Percentiles rank a stretch among this genome's conserved stretches.
Evolutionary conservation across 768 basidiomycete species (phyloP).

Genomic region (Myochromella boudieri): DNA sequence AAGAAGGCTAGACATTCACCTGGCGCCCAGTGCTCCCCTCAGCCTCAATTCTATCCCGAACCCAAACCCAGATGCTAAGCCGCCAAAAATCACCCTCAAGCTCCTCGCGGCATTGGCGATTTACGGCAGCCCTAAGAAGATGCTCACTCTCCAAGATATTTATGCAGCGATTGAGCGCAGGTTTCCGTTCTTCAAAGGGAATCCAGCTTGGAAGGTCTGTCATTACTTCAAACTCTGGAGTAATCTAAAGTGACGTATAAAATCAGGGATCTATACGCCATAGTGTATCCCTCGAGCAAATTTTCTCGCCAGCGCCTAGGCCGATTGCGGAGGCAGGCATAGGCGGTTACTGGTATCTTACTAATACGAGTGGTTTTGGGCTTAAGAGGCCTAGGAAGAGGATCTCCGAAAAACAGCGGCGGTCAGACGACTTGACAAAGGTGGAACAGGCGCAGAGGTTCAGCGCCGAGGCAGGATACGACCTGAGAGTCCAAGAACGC

Average conservation of each 20-base stretch:
- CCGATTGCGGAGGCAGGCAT: conserved; percentile 70
- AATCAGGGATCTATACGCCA: conserved; percentile 47
- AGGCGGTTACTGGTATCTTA: conserved; percentile 67
- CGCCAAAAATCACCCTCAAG: too few species aligned
- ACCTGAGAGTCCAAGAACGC: too few species aligned
- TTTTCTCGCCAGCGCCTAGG: conserved; percentile 55
- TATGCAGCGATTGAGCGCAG: conserved; percentile 53
- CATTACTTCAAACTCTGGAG: too few species aligned
- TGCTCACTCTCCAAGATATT: too few species aligned
- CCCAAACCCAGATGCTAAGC: too few species aligned
- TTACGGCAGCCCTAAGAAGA: too few species aligned
- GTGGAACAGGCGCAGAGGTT: conserved; percentile 35
- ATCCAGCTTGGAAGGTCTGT: too few species aligned
- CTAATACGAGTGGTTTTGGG: conserved; percentile 60
- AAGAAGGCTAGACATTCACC: too few species aligned
- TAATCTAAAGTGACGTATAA: too few species aligned
- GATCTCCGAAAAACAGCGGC: conserved; percentile 30
- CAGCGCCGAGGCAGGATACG: too few species aligned
- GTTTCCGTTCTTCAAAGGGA: too few species aligned
- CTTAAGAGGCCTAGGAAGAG: conserved; percentile 56
- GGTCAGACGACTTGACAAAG: conserved; percentile 15
- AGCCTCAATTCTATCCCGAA: conserved; percentile 38
- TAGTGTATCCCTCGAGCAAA: conserved; percentile 44
- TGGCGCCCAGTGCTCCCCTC: conserved; percentile 28
- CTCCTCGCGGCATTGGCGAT: too few species aligned